Percentiles rank a stretch among this genome's conserved stretches.
phyloP scores from a whole-genome alignment of 1,284 basidiomycete genomes.

The Tilletia walkeri region DNA sequence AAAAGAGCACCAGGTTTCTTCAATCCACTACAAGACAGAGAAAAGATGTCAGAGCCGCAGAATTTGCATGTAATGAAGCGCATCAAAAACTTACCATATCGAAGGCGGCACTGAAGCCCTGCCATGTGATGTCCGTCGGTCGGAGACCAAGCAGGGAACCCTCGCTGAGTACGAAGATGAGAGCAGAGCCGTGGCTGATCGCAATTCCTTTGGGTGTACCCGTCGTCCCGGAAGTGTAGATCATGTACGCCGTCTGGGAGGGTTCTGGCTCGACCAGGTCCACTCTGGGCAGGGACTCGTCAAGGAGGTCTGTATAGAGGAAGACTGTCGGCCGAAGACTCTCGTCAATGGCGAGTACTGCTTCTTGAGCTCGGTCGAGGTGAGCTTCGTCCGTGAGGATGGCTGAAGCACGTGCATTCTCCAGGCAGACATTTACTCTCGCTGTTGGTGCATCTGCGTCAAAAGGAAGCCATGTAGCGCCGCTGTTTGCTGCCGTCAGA shows the following conservation, averaged over 20 bases:
- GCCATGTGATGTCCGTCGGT: slow-evolving; percentile 19
- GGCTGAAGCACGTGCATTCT: slow-evolving; percentile 13
- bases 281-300: not conserved
- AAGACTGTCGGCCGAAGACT: not conserved
- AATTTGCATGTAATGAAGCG: not conserved
- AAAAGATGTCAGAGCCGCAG: not conserved
- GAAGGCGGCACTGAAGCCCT: slow-evolving; percentile 22
- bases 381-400: slow-evolving; percentile 20
- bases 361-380: slow-evolving; percentile 14
- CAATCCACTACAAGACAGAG: slow-evolving; percentile 1
- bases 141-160: slow-evolving; percentile 10
- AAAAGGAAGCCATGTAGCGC: slow-evolving; percentile 23
- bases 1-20: slow-evolving; percentile 1
- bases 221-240: slow-evolving; percentile 22
- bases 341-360: not conserved
- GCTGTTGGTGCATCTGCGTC: slow-evolving; percentile 22
- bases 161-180: slow-evolving; percentile 20
- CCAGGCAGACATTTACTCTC: slow-evolving; percentile 14
- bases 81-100: slow-evolving; percentile 21
- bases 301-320: not conserved
- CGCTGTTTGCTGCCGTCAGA: slow-evolving; percentile 8
- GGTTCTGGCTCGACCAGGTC: slow-evolving; percentile 3
- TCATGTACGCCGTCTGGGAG: slow-evolving; percentile 20
- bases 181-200: slow-evolving; percentile 19
- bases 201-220: slow-evolving; percentile 24